Evolutionary conservation across 768 basidiomycete species (phyloP).

Genomic region (Mycena galericulata): DNA sequence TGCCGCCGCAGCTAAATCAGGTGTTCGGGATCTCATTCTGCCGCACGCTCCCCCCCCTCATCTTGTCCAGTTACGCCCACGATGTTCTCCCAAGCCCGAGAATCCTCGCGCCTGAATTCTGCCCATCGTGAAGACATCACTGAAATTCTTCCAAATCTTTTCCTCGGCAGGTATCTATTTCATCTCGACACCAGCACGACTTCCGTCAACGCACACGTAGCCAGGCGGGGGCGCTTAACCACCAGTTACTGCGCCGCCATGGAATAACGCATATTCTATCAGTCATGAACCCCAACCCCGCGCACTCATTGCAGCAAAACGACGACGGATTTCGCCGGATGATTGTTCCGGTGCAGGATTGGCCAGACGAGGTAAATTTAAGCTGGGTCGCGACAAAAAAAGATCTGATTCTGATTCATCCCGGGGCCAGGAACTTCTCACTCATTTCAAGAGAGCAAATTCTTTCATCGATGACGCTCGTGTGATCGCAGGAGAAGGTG

Average conservation of each 20-base stretch:
- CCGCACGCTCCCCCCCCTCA: not conserved
- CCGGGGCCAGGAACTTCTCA: not conserved
- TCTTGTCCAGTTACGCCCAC: not conserved
- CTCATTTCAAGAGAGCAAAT: slow-evolving; percentile 11
- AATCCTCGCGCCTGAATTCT: not conserved
- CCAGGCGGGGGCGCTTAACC: slow-evolving; percentile 7
- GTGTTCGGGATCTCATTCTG: not conserved
- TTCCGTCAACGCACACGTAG: not conserved
- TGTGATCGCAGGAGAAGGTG: not conserved
- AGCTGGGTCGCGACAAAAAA: no score
- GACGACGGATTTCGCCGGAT: not conserved
- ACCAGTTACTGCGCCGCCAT: not conserved
- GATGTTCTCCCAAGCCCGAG: not conserved
- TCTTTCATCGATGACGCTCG: slow-evolving; percentile 18
- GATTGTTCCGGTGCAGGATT: slow-evolving; percentile 9
- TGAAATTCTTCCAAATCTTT: slow-evolving; percentile 12
- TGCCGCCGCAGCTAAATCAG: not conserved
- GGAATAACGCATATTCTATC: slow-evolving; percentile 21
- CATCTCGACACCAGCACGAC: not conserved
- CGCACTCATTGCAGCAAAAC: not conserved
- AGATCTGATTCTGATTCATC: not conserved
- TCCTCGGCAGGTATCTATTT: slow-evolving; percentile 13
- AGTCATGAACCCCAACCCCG: not conserved
- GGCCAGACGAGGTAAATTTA: slow-evolving; percentile 14
- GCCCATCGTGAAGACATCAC: slow-evolving; percentile 7